phyloP scores from a whole-genome alignment of 345 rosid species.

The Iberis pinnata region DNA sequence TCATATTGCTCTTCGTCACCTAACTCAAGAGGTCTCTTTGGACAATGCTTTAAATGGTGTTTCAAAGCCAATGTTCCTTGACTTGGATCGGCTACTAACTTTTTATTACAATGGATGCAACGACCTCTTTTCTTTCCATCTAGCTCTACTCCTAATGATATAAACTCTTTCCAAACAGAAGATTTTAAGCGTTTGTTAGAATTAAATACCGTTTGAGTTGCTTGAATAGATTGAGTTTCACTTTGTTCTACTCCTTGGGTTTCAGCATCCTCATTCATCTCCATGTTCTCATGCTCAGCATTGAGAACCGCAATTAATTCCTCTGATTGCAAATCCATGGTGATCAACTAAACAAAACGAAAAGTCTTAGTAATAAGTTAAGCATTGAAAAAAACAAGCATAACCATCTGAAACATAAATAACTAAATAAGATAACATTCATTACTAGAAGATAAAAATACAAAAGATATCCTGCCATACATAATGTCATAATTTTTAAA shows the following conservation, averaged over 20 bases:
- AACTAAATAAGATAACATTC: background rate
- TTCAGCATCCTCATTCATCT: background rate
- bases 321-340: too few species aligned
- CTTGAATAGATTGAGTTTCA: background rate
- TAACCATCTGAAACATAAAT: too few species aligned
- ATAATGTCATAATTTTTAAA: background rate
- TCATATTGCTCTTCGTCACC: too few species aligned
- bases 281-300: background rate
- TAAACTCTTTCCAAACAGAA: slow-evolving; percentile 3
- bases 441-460: background rate
- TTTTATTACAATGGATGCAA: too few species aligned
- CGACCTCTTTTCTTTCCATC: too few species aligned
- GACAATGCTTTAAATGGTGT: too few species aligned
- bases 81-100: too few species aligned
- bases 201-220: background rate
- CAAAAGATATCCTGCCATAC: slow-evolving; percentile 2
- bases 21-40: too few species aligned
- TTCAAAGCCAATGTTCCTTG: too few species aligned
- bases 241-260: background rate
- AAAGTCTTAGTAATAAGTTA: too few species aligned
- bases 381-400: too few species aligned
- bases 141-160: background rate
- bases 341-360: too few species aligned
- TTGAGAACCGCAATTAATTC: background rate
- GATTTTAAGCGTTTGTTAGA: background rate